Conservation (phyloP, 2,329 filamentous ascomycete genomes). For the Stagonosporopsis tanaceti region DNA sequence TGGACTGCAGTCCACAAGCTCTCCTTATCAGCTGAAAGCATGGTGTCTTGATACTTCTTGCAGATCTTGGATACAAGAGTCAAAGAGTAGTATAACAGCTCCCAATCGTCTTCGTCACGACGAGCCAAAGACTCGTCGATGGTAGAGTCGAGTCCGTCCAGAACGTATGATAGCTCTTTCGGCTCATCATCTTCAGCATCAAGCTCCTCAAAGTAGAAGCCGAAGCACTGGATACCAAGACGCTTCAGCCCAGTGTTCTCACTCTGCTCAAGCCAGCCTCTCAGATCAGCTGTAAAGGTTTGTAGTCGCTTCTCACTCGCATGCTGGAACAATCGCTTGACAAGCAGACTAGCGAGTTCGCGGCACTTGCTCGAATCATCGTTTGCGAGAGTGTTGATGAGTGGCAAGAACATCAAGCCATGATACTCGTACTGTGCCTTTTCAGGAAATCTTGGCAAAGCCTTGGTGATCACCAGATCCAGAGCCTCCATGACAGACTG, state of each 20-base stretch:
- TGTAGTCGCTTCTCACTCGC: constrained; percentile 76
- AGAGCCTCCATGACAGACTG: constrained; percentile 93
- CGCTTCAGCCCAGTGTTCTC: constrained; percentile 75
- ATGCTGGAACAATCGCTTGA: constrained; percentile 81
- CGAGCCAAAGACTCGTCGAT: constrained; percentile 59
- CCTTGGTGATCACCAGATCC: constrained; percentile 84
- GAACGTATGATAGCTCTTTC: constrained; percentile 72
- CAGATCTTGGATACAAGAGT: constrained; percentile 73
- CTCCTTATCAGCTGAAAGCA: constrained; percentile 67
- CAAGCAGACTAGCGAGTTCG: constrained; percentile 78
- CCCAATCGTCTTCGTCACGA: constrained; percentile 68
- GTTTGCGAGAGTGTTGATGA: constrained; percentile 86
- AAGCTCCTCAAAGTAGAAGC: constrained; percentile 77
- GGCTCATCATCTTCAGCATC: constrained; percentile 61
- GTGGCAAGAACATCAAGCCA: constrained; percentile 81
- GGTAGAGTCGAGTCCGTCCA: constrained; percentile 59
- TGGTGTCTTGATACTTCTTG: constrained; percentile 68
- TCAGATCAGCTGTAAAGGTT: constrained; percentile 74
- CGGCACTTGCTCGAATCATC: constrained; percentile 88
- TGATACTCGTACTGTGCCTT: constrained; percentile 80
- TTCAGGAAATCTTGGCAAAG: constrained; percentile 63
- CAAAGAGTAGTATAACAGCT: constrained; percentile 77
- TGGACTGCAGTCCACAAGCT: constrained; percentile 76
- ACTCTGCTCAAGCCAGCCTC: constrained; percentile 77
- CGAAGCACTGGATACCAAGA: constrained; percentile 81